phyloP scores from a whole-genome alignment of 1,284 basidiomycete species.

The Athelia psychrophila region DNA sequence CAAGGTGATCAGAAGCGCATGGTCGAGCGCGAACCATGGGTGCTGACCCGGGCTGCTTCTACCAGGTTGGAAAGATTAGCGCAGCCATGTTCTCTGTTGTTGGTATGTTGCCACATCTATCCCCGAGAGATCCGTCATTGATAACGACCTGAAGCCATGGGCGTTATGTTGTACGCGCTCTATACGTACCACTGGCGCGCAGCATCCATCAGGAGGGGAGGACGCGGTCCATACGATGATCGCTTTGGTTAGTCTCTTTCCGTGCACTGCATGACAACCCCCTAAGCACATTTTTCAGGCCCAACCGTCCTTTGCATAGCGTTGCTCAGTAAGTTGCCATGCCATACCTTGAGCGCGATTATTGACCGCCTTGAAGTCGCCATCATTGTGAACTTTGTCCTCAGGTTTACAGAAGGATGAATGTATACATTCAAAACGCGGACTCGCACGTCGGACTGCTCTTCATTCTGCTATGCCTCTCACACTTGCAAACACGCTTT shows the following conservation, averaged over 20 bases:
- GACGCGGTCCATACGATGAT: conserved; percentile 96
- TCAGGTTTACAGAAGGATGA: conserved; percentile 60
- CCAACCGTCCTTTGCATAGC: conserved; percentile 83
- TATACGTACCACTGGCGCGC: conserved; percentile 98
- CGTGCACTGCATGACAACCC: not conserved
- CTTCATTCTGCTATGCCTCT: no score
- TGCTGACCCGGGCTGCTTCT: not conserved
- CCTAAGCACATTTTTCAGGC: not conserved
- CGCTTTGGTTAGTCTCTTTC: conserved; percentile 63
- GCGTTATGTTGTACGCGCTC: conserved; percentile 94
- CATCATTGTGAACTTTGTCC: conserved; percentile 86
- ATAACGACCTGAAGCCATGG: conserved; percentile 67
- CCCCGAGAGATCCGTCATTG: conserved; percentile 7
- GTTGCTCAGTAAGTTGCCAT: conserved; percentile 64
- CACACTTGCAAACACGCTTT: not conserved
- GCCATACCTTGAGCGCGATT: conserved; percentile 1
- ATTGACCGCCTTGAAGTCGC: conserved; percentile 53
- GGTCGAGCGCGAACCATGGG: no score
- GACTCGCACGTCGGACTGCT: not conserved
- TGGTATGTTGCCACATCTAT: conserved; percentile 48
- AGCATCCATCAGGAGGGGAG: conserved; percentile 86
- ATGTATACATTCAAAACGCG: not conserved
- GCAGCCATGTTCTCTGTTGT: conserved; percentile 92
- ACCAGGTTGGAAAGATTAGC: conserved; percentile 84
- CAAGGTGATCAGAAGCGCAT: conserved; percentile 49